Percentiles rank a stretch among this genome's conserved stretches.
phyloP scores from a whole-genome alignment of 108 stramenopile species.

The Parietichytrium sp. region DNA sequence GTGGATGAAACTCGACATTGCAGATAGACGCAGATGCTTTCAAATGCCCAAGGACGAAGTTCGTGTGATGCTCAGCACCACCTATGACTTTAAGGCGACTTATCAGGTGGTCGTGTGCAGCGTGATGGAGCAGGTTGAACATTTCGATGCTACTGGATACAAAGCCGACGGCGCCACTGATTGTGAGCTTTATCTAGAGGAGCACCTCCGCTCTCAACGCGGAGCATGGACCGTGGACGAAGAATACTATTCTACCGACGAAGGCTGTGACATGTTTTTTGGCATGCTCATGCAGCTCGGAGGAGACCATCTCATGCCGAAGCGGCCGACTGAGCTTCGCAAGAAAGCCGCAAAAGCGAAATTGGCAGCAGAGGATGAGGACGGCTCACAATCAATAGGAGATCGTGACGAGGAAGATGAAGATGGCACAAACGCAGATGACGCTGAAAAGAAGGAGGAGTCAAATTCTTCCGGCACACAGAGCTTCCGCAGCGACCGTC shows the following conservation, averaged over 20 bases:
- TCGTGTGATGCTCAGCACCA: background rate
- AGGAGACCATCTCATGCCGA: conserved; percentile 13
- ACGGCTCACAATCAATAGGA: too few species aligned
- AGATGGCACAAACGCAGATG: background rate
- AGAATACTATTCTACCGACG: background rate
- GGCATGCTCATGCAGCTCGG: conserved; percentile 37
- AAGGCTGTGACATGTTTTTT: conserved; percentile 34
- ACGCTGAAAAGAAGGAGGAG: background rate
- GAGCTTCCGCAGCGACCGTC: conserved; percentile 30
- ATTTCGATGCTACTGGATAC: conserved; percentile 12
- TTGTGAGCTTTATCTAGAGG: background rate
- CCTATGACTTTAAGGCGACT: conserved; percentile 16
- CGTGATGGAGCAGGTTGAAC: conserved; percentile 25
- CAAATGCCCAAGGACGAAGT: conserved; percentile 35
- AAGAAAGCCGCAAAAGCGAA: background rate
- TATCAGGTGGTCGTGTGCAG: conserved; percentile 34
- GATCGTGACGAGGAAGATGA: background rate
- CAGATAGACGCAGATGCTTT: conserved; percentile 6
- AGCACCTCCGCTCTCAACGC: background rate
- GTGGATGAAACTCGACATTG: conserved; percentile 1
- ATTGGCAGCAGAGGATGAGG: background rate
- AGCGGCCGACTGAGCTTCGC: conserved; percentile 28
- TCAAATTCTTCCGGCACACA: conserved; percentile 2
- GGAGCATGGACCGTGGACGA: conserved; percentile 10
- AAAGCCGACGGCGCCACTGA: background rate